Percentiles rank a stretch among this genome's conserved stretches.
These are phyloP conservation scores for Bacidia rubella DNA, from an alignment of 495 filamentous ascomycete genomes.

Conservation along the genomic window DNA sequence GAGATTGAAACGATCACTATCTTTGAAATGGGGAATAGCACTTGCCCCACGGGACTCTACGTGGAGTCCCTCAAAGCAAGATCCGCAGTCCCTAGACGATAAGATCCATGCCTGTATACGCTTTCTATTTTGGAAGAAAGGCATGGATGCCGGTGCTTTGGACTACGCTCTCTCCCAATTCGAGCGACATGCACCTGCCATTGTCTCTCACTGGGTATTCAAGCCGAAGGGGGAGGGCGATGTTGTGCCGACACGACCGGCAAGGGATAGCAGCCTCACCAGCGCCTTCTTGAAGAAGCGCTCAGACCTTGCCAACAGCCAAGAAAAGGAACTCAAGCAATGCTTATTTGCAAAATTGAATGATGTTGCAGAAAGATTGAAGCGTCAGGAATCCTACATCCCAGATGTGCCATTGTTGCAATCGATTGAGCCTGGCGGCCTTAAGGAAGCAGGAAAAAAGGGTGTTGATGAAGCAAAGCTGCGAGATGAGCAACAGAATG, in stretches of 20 bases:
- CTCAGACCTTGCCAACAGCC: not conserved
- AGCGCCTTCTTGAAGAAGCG: slow-evolving; percentile 10
- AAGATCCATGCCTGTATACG: slow-evolving; percentile 5
- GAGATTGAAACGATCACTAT: slow-evolving; percentile 9
- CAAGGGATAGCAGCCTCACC: not conserved
- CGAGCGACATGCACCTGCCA: slow-evolving; percentile 9
- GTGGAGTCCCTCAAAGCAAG: slow-evolving; percentile 12
- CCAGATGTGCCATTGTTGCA: not conserved
- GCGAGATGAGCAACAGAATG: not conserved
- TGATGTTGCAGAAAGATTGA: slow-evolving; percentile 1
- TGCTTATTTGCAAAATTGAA: not conserved
- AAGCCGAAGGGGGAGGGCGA: slow-evolving; percentile 15
- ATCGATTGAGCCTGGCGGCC: not conserved
- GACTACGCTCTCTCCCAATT: slow-evolving; percentile 11
- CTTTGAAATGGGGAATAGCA: slow-evolving; percentile 14
- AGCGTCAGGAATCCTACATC: slow-evolving; percentile 1
- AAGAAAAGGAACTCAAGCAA: slow-evolving; percentile 5
- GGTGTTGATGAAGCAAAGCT: not conserved
- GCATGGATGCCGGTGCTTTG: slow-evolving; percentile 3
- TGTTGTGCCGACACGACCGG: slow-evolving; percentile 7
- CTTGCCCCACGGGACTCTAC: slow-evolving; percentile 2
- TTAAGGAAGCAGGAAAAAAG: not conserved
- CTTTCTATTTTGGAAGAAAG: slow-evolving; percentile 10
- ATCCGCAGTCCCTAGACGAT: slow-evolving; percentile 5
- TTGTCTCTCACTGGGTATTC: slow-evolving; percentile 12